phyloP scores from a whole-genome alignment of 2,329 filamentous ascomycete species.

The Botrytis byssoidea region DNA sequence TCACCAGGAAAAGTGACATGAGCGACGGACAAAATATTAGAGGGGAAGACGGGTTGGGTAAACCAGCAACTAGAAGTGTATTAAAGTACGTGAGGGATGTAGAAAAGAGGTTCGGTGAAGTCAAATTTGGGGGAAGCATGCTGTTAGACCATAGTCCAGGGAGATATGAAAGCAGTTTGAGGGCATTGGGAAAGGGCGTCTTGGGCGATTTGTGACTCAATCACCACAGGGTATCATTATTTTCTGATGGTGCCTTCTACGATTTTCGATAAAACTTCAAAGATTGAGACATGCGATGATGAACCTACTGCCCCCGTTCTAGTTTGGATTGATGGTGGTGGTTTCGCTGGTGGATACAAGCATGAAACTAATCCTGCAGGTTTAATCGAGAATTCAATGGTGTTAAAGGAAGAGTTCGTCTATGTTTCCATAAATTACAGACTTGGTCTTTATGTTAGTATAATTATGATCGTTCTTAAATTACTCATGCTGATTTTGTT shows the following conservation, averaged over 20 bases:
- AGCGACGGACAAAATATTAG: not conserved
- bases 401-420: slow-evolving; percentile 38
- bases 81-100: slow-evolving; percentile 71
- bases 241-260: slow-evolving; percentile 42
- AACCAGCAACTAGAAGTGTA: slow-evolving; percentile 66
- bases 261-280: slow-evolving; percentile 34
- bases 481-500: not conserved
- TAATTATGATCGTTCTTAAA: not conserved
- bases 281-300: slow-evolving; percentile 22
- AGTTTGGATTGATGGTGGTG: slow-evolving; percentile 40
- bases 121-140: slow-evolving; percentile 71
- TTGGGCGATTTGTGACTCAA: slow-evolving; percentile 23
- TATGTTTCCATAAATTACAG: slow-evolving; percentile 39
- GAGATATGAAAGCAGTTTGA: slow-evolving; percentile 68
- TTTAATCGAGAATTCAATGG: slow-evolving; percentile 38
- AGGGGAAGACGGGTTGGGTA: slow-evolving; percentile 46
- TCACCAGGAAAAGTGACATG: slow-evolving; percentile 41
- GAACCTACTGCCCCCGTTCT: not conserved
- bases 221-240: not conserved
- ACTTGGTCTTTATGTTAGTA: slow-evolving; percentile 35
- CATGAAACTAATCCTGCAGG: slow-evolving; percentile 42
- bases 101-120: slow-evolving; percentile 66
- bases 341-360: slow-evolving; percentile 45
- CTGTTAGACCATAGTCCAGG: slow-evolving; percentile 73
- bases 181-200: slow-evolving; percentile 52